Base-by-base conservation (phyloP, 345 rosid species). In the Triadica sebifera region DNA sequence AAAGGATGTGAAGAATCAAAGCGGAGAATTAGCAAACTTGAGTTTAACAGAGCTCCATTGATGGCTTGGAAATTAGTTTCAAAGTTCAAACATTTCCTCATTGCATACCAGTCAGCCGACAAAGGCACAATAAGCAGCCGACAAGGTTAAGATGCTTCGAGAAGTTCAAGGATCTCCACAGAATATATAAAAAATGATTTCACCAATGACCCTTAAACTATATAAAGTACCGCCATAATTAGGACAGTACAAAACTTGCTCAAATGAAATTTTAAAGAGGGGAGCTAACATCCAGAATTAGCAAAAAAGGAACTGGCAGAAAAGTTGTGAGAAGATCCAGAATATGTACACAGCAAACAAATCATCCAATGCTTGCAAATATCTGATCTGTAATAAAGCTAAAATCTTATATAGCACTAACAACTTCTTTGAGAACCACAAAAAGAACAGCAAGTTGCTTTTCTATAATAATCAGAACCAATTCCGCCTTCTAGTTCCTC, bases 231-330 rank as follows among this genome's bases (percentile, higher is more conserved):
- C 75, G 59, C 74, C 74, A 75, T 17, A 67, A 38, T 72, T 75
- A 64, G 73, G 72, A 73, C 41, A 77, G 49, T 60, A 80, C 66
- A 77, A 51, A 76, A 75, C 80, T 77, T 75, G 64, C 71, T 65
- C 72, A 72, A 70, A 64, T 69, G 65, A 49, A 58, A 74, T 70
- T 63, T 39, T 46, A 53, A 76, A 72, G 46, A 74, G 49, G 38
- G 74, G 66, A 47, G 78, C 75, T 68, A 76, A 74, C 61, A 71
- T 71, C 75, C 78, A 25, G 71, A 74, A 51, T 68, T 67, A 65
- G 73, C 74, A 24, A 45, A 60, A 17, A 70, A 70, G 63, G 41
- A 52, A 71, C 79, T 74, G 55, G 67, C 29, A 64, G 65, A 46
- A 63, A n/a, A 70, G 70, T 49, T 61, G 50, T 59, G 64, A 60